Conservation (phyloP, 2,329 filamentous ascomycete genomes). For the Sclerotinia spermophila region DNA sequence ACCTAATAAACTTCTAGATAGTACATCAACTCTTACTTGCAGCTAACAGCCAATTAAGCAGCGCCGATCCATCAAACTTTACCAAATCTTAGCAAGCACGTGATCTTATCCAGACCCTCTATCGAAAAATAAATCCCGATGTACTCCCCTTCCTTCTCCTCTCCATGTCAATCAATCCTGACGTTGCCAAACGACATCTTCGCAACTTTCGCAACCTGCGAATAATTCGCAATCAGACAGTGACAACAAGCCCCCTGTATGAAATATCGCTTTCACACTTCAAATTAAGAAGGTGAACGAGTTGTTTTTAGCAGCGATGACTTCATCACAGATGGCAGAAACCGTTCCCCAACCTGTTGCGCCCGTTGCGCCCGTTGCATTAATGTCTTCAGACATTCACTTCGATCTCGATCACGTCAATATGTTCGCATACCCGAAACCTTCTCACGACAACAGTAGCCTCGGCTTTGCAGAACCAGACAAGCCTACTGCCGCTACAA, state of each 20-base stretch:
- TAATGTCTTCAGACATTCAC: slow-evolving; percentile 11
- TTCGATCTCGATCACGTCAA: neutral
- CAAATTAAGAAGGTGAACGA: slow-evolving; percentile 32
- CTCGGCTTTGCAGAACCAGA: neutral
- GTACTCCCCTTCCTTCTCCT: slow-evolving; percentile 2
- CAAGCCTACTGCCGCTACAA: neutral
- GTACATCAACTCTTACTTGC: neutral
- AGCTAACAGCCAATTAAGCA: neutral
- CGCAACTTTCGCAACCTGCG: neutral
- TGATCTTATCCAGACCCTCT: slow-evolving; percentile 3
- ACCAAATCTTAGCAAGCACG: neutral
- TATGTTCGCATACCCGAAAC: neutral
- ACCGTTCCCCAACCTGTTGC: slow-evolving; percentile 14
- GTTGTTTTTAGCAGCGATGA: slow-evolving; percentile 38
- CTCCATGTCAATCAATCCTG: neutral
- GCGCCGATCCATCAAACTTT: neutral
- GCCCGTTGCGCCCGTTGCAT: slow-evolving; percentile 17
- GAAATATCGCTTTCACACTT: neutral
- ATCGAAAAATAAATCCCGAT: slow-evolving; percentile 12
- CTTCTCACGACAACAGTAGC: neutral
- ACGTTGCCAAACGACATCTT: neutral
- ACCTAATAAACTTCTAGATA: neutral
- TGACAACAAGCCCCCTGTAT: neutral
- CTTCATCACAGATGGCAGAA: slow-evolving; percentile 33
- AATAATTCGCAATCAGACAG: neutral